Base-by-base conservation (phyloP, 2,329 filamentous ascomycete genomes). In the Cladophialophora exuberans region DNA sequence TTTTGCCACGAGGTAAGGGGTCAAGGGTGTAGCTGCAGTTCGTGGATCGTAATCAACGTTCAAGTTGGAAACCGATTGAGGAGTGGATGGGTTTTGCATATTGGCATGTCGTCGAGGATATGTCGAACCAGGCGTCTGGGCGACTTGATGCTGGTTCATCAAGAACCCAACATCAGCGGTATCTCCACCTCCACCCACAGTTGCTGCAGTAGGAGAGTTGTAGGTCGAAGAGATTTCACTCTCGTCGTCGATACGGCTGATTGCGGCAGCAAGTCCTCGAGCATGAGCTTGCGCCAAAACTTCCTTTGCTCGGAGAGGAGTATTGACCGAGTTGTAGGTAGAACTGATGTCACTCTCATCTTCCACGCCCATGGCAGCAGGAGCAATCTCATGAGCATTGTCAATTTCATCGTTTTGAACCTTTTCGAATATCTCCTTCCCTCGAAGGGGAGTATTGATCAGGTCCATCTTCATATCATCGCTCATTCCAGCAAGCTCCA, bases 1-100 rank as follows among this genome's bases (percentile, higher is more conserved):
- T 58, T 73, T 73, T 13, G 71, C 71, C 20, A 73, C 67, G 58
- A 74, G 76, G 62, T 74, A 79, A 17, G 75, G 78, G 6, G 73
- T 61, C 39, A 55, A 44, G 18, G 52, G 57, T 20, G 57, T 62
- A 6, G 58, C 55, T 33, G 52, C 57, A 4, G 59, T 59, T 26
- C 70, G 69, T 58, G 56, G 59, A 42, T 63, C 62, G 44, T 61
- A 61, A 26, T 61, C 58, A 13, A 61, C 58, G 2, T 31, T 13
- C 41, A 58, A 42, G n/a, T n/a, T n/a, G 11, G 33, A 50, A 25
- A 44, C 33, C 6, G 54, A 55, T 30, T 43, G 18, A 31, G 54
- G 58, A 4, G 57, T 55, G 5, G 47, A 20, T 10, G 22, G 7
- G 7, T 39, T 25, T n/a, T n/a, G n/a, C 6, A 38, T 15, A 11